Conservation (phyloP, 352 stramenopile genomes). For the Phytophthora ramorum region DNA sequence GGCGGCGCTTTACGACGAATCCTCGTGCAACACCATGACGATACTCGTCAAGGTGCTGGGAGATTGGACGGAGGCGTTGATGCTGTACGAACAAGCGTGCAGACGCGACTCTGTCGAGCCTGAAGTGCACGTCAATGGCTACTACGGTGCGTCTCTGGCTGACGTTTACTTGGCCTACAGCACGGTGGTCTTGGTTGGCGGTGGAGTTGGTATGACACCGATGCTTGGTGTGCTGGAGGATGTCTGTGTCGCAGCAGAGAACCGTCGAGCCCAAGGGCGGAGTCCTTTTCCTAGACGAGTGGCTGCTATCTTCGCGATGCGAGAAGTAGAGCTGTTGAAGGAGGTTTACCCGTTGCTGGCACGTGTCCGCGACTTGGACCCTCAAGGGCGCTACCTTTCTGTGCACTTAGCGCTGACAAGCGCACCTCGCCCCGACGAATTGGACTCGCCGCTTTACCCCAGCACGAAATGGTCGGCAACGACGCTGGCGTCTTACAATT, state of each 20-base stretch:
- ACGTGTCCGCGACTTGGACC: constrained; percentile 38
- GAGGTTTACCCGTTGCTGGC: constrained; percentile 45
- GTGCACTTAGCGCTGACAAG: constrained; percentile 39
- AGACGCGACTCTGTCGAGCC: constrained; percentile 15
- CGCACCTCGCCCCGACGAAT: constrained; percentile 9
- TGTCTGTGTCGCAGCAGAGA: constrained; percentile 25
- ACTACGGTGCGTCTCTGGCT: constrained; percentile 49
- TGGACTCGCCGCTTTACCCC: constrained; percentile 22
- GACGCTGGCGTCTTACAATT: constrained; percentile 2
- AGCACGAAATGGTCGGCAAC: constrained; percentile 4
- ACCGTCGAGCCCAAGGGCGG: constrained; percentile 11
- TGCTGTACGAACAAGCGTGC: constrained; percentile 38
- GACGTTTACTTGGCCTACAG: constrained; percentile 39
- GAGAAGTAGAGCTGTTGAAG: constrained; percentile 46
- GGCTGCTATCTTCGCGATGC: constrained; percentile 48
- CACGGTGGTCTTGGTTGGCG: constrained; percentile 48
- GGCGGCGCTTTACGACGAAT: constrained; percentile 1
- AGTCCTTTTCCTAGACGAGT: constrained; percentile 27
- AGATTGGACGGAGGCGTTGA: constrained; percentile 52
- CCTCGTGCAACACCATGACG: constrained; percentile 40
- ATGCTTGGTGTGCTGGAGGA: constrained; percentile 56
- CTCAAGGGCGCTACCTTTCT: constrained; percentile 20
- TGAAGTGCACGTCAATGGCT: constrained; percentile 56
- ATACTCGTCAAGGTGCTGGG: constrained; percentile 55
- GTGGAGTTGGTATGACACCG: constrained; percentile 54